Percentiles rank a stretch among this genome's conserved stretches.
Evolutionary conservation across 2,329 filamentous ascomycete species (phyloP).

Genomic region (Trichoderma guizhouense): DNA sequence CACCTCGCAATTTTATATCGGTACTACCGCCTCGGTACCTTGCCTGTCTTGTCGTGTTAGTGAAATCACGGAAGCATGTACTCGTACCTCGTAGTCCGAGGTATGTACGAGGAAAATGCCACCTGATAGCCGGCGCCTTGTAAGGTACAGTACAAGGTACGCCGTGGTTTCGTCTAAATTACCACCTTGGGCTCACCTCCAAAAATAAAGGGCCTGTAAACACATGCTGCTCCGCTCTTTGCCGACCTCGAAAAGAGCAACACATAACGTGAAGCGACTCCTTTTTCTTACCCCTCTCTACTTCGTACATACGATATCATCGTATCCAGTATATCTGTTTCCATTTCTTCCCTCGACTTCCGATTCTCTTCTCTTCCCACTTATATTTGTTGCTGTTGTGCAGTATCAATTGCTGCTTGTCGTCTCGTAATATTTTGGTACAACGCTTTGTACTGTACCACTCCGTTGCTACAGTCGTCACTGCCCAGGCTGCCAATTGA

Average conservation of each 20-base stretch:
- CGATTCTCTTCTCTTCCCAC: too few species aligned
- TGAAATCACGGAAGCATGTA: not conserved
- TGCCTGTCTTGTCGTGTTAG: not conserved
- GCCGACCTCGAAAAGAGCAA: not conserved
- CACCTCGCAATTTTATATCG: not conserved
- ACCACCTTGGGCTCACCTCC: not conserved
- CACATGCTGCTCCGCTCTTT: not conserved
- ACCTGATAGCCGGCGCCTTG: not conserved
- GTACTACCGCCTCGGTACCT: not conserved
- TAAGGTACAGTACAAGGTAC: not conserved
- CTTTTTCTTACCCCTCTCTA: not conserved
- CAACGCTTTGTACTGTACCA: not conserved
- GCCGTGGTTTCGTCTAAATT: not conserved
- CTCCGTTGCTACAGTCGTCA: not conserved
- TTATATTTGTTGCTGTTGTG: not conserved
- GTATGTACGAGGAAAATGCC: not conserved
- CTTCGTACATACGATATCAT: not conserved
- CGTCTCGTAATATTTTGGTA: not conserved
- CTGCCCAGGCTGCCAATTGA: not conserved
- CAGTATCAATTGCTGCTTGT: not conserved
- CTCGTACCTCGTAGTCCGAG: not conserved
- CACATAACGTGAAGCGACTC: not conserved
- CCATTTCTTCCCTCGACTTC: too few species aligned
- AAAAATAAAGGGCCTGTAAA: not conserved
- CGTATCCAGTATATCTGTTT: not conserved